phyloP scores from a whole-genome alignment of 2,329 filamentous ascomycete genomes.

The Tolypocladium pustulatum region DNA sequence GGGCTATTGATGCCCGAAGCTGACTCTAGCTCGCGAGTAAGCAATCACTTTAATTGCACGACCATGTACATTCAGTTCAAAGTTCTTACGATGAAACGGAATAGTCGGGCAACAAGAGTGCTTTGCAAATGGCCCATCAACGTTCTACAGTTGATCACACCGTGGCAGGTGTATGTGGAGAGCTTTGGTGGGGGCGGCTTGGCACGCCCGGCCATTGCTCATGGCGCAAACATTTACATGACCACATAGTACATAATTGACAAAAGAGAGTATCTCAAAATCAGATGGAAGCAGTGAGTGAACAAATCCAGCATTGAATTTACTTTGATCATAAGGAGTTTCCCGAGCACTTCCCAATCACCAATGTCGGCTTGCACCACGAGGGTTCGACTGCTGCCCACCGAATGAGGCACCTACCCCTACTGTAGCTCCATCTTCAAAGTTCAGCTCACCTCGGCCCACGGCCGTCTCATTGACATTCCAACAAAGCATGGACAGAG shows the following conservation, averaged over 20 bases:
- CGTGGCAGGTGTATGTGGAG: neutral
- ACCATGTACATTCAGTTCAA: neutral
- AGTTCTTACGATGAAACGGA: no score
- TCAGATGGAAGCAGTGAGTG: neutral
- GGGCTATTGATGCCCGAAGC: neutral
- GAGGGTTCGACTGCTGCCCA: neutral
- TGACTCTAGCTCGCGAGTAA: no score
- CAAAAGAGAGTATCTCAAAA: neutral
- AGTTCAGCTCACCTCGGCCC: neutral
- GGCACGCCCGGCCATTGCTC: neutral
- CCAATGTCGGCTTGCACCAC: neutral
- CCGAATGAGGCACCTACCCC: neutral
- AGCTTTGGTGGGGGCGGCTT: neutral
- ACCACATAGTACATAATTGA: neutral
- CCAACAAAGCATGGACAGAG: neutral
- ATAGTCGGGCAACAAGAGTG: neutral
- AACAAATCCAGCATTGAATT: neutral
- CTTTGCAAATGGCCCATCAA: neutral
- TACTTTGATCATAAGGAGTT: neutral
- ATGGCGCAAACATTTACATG: neutral
- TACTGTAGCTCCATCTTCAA: neutral
- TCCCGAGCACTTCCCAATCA: no score
- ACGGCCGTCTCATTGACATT: neutral
- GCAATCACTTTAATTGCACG: neutral
- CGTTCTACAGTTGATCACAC: neutral